These are phyloP conservation scores for Neurospora sp. DNA, from an alignment of 495 filamentous ascomycete species.

Conservation along the genomic window DNA sequence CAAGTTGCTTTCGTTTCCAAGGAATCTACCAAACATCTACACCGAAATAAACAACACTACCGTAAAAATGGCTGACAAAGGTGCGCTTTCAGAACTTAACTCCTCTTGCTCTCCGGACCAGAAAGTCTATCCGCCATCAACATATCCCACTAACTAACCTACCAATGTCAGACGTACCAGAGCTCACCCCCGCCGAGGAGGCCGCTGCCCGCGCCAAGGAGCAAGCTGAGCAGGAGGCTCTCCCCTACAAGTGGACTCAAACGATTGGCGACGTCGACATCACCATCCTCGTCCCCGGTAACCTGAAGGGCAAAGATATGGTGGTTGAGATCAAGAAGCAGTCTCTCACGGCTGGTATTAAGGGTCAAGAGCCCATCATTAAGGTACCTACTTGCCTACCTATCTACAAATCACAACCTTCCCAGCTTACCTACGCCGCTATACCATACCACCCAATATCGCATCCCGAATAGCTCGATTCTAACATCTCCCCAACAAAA, in stretches of 20 bases:
- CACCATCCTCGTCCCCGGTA: slow-evolving; percentile 59
- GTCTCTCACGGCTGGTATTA: slow-evolving; percentile 70
- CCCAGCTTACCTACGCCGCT: neutral
- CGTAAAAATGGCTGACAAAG: slow-evolving; percentile 19
- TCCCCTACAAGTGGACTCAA: slow-evolving; percentile 97
- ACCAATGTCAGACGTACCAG: slow-evolving; percentile 16
- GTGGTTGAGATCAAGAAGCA: slow-evolving; percentile 73
- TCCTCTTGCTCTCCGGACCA: neutral
- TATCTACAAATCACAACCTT: too few relatives aligned
- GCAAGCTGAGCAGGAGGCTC: slow-evolving; percentile 74
- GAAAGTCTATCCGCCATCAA: neutral
- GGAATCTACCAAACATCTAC: neutral
- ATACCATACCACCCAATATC: neutral
- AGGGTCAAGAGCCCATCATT: slow-evolving; percentile 79
- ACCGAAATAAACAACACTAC: neutral
- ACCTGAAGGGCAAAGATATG: slow-evolving; percentile 75
- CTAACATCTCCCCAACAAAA: neutral
- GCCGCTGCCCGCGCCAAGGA: slow-evolving; percentile 68
- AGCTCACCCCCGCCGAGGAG: slow-evolving; percentile 50
- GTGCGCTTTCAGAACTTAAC: slow-evolving; percentile 2
- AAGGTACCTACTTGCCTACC: slow-evolving; percentile 44
- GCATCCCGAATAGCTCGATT: too few relatives aligned
- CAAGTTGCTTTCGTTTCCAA: neutral
- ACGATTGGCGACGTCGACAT: slow-evolving; percentile 89
- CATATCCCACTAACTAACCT: slow-evolving; percentile 7